Base-by-base conservation (phyloP, 2,329 filamentous ascomycete genomes). In the Stemphylium lycopersici region DNA sequence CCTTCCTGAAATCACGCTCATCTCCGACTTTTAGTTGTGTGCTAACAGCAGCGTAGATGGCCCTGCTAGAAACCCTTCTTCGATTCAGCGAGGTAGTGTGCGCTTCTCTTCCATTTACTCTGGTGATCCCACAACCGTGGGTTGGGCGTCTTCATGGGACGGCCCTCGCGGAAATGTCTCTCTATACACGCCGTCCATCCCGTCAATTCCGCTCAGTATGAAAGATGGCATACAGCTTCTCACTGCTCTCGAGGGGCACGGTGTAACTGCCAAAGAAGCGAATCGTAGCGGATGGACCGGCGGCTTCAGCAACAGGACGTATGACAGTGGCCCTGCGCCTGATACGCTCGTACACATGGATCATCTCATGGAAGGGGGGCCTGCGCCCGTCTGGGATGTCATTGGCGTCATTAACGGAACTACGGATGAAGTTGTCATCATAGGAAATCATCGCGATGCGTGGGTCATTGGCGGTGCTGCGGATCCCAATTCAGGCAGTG, bases 171-270 rank as follows among this genome's bases (percentile, higher is more conserved):
- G 87, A 15, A 76, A 80, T 10, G 81, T 83, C 2, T 90, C 86
- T 16, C 89, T 92, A 0, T 84, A 83, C 1, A 68, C 38, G 3
- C 51, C 51, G 4, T 48, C 62, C 15, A 96, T 96, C 50, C 92
- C 93, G 0, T 96, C 92, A 1, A 78, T 96, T 5, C 92, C 92
- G 1, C 90, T 96, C 29, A 96, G 92, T 0, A 96, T 93, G 71
- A 76, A 79, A 4, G 91, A 96, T 61, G 91, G 89, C 1, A 74
- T 96, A 15, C 92, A 91, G 0, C 84, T 96, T 29, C 81, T 96
- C 18, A 87, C 87, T 66, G 88, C 91, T 0, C 79, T 96, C 42
- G 93, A 96, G 66, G 91, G 91, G 3, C 84, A 91, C 67, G 92
- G 92, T 0, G 87, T 88, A 6, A 82, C 84, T 16, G 74, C 72